A percentile compares a stretch with the other conserved stretches of the same genome.
Conservation (phyloP, 345 rosid species). For the Aurinia saxatilis region DNA sequence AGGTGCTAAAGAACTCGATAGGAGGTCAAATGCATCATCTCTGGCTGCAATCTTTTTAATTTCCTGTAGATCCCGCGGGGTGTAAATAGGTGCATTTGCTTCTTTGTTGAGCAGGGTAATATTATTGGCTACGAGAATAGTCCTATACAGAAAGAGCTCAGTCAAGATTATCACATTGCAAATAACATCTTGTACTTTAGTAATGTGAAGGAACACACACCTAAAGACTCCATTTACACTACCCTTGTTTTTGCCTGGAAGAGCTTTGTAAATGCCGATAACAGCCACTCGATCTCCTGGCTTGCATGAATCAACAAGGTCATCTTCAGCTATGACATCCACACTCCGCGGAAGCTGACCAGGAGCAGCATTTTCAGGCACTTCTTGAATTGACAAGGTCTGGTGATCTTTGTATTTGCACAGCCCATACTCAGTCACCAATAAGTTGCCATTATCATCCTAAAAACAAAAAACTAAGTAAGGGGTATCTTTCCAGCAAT, state of each 20-base stretch:
- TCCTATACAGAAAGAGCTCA: constrained; percentile 41
- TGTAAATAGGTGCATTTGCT: constrained; percentile 91
- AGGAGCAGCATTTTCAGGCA: constrained; percentile 98
- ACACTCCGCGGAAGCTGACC: constrained; percentile 99
- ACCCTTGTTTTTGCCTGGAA: constrained; percentile 93
- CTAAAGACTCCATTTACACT: constrained; percentile 97
- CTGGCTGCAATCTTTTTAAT: constrained; percentile 85
- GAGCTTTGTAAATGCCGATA: constrained; percentile 90
- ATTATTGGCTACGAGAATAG: constrained; percentile 86
- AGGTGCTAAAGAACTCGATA: constrained; percentile 89
- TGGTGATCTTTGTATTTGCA: constrained; percentile 97
- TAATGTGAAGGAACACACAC: constrained; percentile 25
- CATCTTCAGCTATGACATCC: constrained; percentile 93
- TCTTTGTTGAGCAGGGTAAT: constrained; percentile 89
- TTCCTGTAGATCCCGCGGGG: constrained; percentile 64
- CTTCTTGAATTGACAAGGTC: constrained; percentile 95
- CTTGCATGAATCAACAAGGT: constrained; percentile 92
- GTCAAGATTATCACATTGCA: constrained; percentile 8
- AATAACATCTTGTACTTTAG: background rate
- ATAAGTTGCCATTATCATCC: constrained; percentile 85
- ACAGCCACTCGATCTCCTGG: constrained; percentile 97
- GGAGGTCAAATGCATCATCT: constrained; percentile 83
- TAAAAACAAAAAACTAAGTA: constrained; percentile 29
- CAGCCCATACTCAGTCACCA: constrained; percentile 94
- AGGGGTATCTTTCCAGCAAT: constrained; percentile 1